Base-by-base conservation (phyloP, 148 eudicot species). In the Chenopodium album region DNA sequence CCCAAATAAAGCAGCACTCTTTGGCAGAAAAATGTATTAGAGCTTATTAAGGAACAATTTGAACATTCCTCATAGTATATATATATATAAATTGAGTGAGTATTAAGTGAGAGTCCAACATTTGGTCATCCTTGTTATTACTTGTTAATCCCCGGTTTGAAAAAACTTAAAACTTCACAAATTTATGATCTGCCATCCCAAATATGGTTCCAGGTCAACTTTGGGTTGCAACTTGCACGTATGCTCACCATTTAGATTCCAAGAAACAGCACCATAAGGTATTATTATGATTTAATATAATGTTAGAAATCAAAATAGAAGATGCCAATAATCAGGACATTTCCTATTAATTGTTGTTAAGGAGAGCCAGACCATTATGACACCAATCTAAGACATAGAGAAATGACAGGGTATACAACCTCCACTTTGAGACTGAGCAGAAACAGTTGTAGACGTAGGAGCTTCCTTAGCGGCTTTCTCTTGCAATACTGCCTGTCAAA, bases 401-500 rank as follows among this genome's bases (percentile, higher is more conserved):
- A 64, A 41, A 65, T 26, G 71, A 28, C 26, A 68, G 75, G 62
- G 41, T 46, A 41, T 54, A 77, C 75, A 77, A 89, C 93, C 95
- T 88, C 82, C 84, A 75, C 80, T 80, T 65, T 48, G 80, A 72
- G 87, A 79, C 56, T 84, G 88, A 67, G 81, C 34, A 17, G 93
- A 80, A 56, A 85, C 70, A 83, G 89, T 87, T 71, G 85, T 64
- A 65, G 83, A 80, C 19, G 81, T 79, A 75, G 82, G 73, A 54
- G 34, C 78, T 46, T 76, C 84, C 70, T 81, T 80, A 19, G 82
- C 78, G 81, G 67, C 79, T 81, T 77, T 82, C 66, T 73, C 85
- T 54, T 87, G 82, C 54, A 75, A 86, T 71, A 84, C 84, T 71
- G 85, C 85, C 95, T 92, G 89, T 74, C 69, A 72, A 31, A 78